These are phyloP conservation scores for Phytopythium kandeliae DNA, from an alignment of 352 stramenopile species.

Conservation along the genomic window DNA sequence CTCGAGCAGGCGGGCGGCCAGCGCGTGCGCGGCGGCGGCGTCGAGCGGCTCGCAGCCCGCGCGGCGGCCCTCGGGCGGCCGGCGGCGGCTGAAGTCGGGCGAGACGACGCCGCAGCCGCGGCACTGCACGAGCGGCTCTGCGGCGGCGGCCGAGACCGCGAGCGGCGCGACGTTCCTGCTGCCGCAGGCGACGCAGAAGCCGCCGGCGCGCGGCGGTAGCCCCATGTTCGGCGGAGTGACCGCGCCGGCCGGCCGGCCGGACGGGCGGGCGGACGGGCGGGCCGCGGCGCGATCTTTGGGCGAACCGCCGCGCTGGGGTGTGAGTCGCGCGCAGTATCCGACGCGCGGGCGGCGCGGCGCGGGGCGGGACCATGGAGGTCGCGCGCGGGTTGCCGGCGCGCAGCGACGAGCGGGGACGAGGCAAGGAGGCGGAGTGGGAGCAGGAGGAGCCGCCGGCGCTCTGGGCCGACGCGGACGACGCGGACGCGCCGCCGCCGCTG, in stretches of 20 bases:
- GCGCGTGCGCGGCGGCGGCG: slow-evolving; percentile 15
- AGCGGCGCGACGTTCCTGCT: slow-evolving; percentile 25
- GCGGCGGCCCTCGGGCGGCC: slow-evolving; percentile 13
- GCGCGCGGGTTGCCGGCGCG: not conserved
- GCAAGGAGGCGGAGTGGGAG: slow-evolving; percentile 16
- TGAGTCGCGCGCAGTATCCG: not conserved
- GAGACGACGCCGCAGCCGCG: slow-evolving; percentile 43
- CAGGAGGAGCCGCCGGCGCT: slow-evolving; percentile 51
- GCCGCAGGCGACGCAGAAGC: slow-evolving; percentile 53
- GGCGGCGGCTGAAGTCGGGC: slow-evolving; percentile 34
- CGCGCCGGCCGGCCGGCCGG: no score
- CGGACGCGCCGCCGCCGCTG: not conserved
- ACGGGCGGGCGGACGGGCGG: no score
- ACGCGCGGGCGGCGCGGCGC: not conserved
- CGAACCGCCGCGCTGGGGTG: not conserved
- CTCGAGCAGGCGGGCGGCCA: slow-evolving; percentile 44
- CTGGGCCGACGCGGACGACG: slow-evolving; percentile 11
- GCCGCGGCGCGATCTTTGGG: slow-evolving; percentile 6
- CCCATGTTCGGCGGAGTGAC: no score
- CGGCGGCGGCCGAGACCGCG: not conserved
- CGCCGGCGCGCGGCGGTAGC: slow-evolving; percentile 11
- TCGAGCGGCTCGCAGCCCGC: slow-evolving; percentile 25
- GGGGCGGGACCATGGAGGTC: not conserved
- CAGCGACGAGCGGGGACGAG: slow-evolving; percentile 14
- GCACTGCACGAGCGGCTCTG: slow-evolving; percentile 12